These are phyloP conservation scores for Fusarium musae DNA, from an alignment of 2,329 filamentous ascomycete genomes.

Conservation along the genomic window DNA sequence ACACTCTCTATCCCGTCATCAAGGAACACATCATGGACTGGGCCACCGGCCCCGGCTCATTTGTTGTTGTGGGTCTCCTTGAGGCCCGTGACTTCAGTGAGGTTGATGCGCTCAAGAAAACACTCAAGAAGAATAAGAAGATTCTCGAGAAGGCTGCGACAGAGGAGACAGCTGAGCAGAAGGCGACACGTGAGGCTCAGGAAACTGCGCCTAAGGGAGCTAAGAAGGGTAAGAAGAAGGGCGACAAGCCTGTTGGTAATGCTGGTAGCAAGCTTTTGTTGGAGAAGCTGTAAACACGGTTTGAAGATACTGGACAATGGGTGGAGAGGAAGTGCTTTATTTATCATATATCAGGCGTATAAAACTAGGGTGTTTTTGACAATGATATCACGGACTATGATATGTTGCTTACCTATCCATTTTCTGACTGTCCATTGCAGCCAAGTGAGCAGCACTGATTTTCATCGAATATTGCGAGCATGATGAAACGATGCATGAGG, in stretches of 20 bases:
- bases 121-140: slow-evolving; percentile 78
- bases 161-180: slow-evolving; percentile 66
- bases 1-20: slow-evolving; percentile 84
- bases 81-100: slow-evolving; percentile 79
- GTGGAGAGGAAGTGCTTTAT: slow-evolving; percentile 20
- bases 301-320: not conserved
- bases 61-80: slow-evolving; percentile 83
- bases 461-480: not conserved
- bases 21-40: slow-evolving; percentile 79
- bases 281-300: slow-evolving; percentile 59
- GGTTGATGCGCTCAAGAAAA: slow-evolving; percentile 73
- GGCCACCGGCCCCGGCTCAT: slow-evolving; percentile 88
- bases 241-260: slow-evolving; percentile 65
- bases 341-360: slow-evolving; percentile 40
- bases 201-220: slow-evolving; percentile 56
- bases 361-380: slow-evolving; percentile 39
- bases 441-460: not conserved
- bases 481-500: not conserved
- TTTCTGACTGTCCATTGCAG: not conserved
- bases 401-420: slow-evolving; percentile 6
- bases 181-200: slow-evolving; percentile 61
- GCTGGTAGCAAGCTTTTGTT: slow-evolving; percentile 70
- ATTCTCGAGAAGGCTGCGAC: slow-evolving; percentile 74
- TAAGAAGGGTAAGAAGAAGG: slow-evolving; percentile 57
- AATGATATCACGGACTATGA: slow-evolving; percentile 40